Evolutionary conservation across 352 stramenopile species (phyloP).

Genomic region (Peronospora destructor): DNA sequence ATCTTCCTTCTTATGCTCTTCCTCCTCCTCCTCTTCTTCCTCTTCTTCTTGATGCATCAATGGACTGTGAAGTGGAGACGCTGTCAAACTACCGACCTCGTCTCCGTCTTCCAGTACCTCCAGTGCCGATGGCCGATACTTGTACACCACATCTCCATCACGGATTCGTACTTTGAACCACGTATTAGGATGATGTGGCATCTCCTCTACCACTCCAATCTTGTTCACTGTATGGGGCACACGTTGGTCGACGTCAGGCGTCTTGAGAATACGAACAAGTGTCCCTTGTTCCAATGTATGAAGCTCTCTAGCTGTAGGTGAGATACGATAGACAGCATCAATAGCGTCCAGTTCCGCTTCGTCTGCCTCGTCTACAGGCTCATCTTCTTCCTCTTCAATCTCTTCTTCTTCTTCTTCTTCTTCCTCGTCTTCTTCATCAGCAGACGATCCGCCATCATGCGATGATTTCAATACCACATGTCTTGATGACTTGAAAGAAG

Average conservation of each 20-base stretch:
- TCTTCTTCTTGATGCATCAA: slow-evolving; percentile 21
- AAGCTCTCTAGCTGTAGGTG: slow-evolving; percentile 34
- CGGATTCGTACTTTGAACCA: slow-evolving; percentile 83
- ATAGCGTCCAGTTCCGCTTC: slow-evolving; percentile 30
- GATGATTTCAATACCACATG: slow-evolving; percentile 8
- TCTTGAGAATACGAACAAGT: slow-evolving; percentile 65
- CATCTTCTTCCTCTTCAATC: slow-evolving; percentile 48
- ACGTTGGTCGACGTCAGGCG: slow-evolving; percentile 74
- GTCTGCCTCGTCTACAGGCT: slow-evolving; percentile 41
- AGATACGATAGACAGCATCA: slow-evolving; percentile 21
- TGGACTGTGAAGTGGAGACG: slow-evolving; percentile 14
- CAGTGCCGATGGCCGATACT: slow-evolving; percentile 75
- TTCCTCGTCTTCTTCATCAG: slow-evolving; percentile 42
- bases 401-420: slow-evolving; percentile 46
- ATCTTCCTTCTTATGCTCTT: slow-evolving; percentile 37
- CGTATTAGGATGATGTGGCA: slow-evolving; percentile 78
- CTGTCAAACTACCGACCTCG: slow-evolving; percentile 15
- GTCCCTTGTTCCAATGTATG: slow-evolving; percentile 50
- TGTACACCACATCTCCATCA: slow-evolving; percentile 83
- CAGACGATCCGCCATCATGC: slow-evolving; percentile 21
- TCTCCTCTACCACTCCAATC: slow-evolving; percentile 74
- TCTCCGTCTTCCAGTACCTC: slow-evolving; percentile 41
- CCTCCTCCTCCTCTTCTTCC: slow-evolving; percentile 24
- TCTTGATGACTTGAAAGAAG: slow-evolving; percentile 28
- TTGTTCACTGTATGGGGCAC: slow-evolving; percentile 76